Evolutionary conservation across 1,284 basidiomycete species (phyloP), one percentile per base, ranked within the genome.

Genomic region (Irpex sp.): DNA sequence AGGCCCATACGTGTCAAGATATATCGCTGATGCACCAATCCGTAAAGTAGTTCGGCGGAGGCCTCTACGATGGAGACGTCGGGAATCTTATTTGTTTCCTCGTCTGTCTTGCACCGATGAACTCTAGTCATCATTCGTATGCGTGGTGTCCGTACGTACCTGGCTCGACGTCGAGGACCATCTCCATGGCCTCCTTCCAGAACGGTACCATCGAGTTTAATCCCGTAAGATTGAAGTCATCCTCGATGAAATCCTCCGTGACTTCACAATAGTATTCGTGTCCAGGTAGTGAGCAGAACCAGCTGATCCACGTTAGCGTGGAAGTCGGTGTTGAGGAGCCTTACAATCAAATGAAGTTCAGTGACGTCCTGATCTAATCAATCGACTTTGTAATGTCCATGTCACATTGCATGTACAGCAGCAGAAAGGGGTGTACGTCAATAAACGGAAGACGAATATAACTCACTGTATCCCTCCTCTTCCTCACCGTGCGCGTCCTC

Each of bases 181-280:
- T 99, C 80, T 99, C 97, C 87, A 99, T 91, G 34, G 97, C 97
- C 77, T 99, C 97, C 77, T 98, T 96, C 94, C 97, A 99, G 75
- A 99, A 99, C 7, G 97, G 91, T 37, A 99, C 96, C 84, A 98
- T 91, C 17, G 88, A 85, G 74, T 96, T 96, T 68, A 99, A 79
- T 1, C 97, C 97, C 0, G 97, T 99, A 61, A 99, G 82, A 79
- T 99, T 99, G 81, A 99, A 99, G 76, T 99, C 97, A 78, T 99
- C 97, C 76, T 99, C 97, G 76, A 99, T 99, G 76, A 98, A 99
- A 73, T 99, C 97, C 74, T 99, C 96, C 61, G 92, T 89, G 19
- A 98, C 96, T 78, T 97, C 95, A 77, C 93, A 96, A 76, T 98
- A 99, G 80, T 98, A 99, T 79, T 99, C 97, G 78, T 99, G 97